Evolutionary conservation across 495 filamentous ascomycete species (phyloP).

Genomic region (Beverwykella pulmonaria): DNA sequence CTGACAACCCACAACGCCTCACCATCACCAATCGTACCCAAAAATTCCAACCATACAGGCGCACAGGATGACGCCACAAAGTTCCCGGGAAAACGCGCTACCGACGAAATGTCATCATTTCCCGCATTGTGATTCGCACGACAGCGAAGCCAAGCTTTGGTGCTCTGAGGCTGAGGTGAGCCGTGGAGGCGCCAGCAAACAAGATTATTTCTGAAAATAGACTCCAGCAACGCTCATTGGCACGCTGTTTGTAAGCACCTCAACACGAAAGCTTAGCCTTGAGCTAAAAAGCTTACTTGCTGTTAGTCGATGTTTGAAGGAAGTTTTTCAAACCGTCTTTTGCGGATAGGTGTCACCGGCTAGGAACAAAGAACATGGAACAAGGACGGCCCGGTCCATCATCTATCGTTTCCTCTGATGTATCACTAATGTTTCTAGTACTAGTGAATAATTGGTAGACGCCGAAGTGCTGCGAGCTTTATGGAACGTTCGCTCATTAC

Average conservation of each 20-base stretch:
- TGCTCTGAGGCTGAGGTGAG: constrained; percentile 23
- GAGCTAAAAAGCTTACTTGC: constrained; percentile 15
- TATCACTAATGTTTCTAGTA: background rate
- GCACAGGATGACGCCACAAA: background rate
- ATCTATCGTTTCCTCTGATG: background rate
- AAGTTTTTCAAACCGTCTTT: background rate
- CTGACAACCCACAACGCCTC: background rate
- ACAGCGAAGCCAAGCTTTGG: constrained; percentile 9
- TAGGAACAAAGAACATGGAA: background rate
- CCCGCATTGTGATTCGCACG: background rate
- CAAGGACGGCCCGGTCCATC: background rate
- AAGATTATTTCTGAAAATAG: constrained; percentile 16
- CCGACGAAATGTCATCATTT: background rate
- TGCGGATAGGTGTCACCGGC: background rate
- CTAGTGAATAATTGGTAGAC: background rate
- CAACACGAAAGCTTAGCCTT: constrained; percentile 15
- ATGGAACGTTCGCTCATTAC: too few species aligned
- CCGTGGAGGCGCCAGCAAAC: constrained; percentile 1
- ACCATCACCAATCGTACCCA: constrained; percentile 21
- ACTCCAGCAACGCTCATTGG: constrained; percentile 7
- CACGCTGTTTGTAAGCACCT: constrained; percentile 23
- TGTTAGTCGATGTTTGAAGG: too few species aligned
- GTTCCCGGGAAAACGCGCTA: background rate
- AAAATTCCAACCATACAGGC: constrained; percentile 18
- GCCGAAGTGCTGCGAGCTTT: too few species aligned